Conservation (phyloP, 2,329 filamentous ascomycete species). For the Dactylellina leptospora region DNA sequence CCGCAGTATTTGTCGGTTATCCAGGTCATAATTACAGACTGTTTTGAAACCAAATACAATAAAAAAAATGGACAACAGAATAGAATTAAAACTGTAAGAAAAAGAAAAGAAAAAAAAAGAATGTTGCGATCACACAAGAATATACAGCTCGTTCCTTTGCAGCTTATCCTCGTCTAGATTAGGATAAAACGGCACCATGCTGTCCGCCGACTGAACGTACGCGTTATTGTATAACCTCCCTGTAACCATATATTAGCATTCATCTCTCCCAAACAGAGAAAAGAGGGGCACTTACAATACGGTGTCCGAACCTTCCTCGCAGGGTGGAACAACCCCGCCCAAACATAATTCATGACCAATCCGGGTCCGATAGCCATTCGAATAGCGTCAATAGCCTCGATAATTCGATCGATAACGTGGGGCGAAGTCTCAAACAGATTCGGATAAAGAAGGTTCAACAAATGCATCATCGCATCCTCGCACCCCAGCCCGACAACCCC, state of each 20-base stretch:
- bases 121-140: conserved; percentile 71
- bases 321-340: conserved; percentile 96
- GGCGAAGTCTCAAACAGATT: conserved; percentile 98
- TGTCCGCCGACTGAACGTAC: conserved; percentile 90
- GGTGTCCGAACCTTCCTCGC: conserved; percentile 92
- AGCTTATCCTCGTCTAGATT: conserved; percentile 81
- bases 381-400: conserved; percentile 96
- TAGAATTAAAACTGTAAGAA: conserved; percentile 2
- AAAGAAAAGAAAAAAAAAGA: background rate
- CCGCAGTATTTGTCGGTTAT: conserved; percentile 51
- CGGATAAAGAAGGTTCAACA: conserved; percentile 93
- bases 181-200: conserved; percentile 96
- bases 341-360: conserved; percentile 95
- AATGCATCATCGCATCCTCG: conserved; percentile 97
- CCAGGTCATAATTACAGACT: conserved; percentile 33
- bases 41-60: conserved; percentile 3
- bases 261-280: background rate
- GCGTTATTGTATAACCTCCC: conserved; percentile 87
- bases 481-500: conserved; percentile 97
- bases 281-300: conserved; percentile 73
- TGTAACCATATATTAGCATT: conserved; percentile 17
- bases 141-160: conserved; percentile 80
- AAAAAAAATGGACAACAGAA: conserved; percentile 31
- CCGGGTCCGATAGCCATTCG: conserved; percentile 92
- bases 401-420: conserved; percentile 96